Evolutionary conservation across 805 yeast species (phyloP), one percentile per base, ranked within the genome.

Genomic region (Hanseniaspora lindneri): DNA sequence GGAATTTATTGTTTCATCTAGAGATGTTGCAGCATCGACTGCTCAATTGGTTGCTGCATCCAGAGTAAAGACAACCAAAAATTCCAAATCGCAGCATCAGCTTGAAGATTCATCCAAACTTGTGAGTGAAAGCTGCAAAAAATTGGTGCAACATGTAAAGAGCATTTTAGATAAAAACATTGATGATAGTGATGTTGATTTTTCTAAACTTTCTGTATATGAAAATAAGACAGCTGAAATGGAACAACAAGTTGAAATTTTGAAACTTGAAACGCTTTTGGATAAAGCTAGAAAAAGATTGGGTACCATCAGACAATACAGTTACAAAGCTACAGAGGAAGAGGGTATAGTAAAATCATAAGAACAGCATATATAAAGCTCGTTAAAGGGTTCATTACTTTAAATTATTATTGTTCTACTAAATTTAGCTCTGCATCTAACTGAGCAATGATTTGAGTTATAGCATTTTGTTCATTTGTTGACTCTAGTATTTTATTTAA

Each of bases 11-110:
- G 95, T 86, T 23, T 89, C 95, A 0, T 85, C 94, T 1, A 84
- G 83, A 57, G 94, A 86, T 61, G 95, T 86, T 8, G 88, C 94
- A 1, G 87, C 95, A 0, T 80, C 95, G 0, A 86, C 95, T 1
- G 94, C 89, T 2, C 96, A 86, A 67, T 72, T 86, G 46, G 96
- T 86, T 5, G 88, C 95, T 5, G 92, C 95, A 0, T 80, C 95
- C 0, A 73, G 95, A 55, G 94, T 84, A 20, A 85, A 85, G 62
- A 86, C 94, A 0, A 73, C 80, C 37, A 75, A 77, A 55, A 75
- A 76, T 66, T 83, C 94, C 1, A 77, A 78, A 58, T 74, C 87
- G 2, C 95, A 84, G 62, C 85, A 80, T 51, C 66, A 70, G 48
- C 70, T 86, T 51, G 95, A 86, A 65, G 55, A 60, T 16, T 80